These are phyloP conservation scores for Hyaloscypha variabilis DNA, from an alignment of 495 filamentous ascomycete species.

Conservation along the genomic window DNA sequence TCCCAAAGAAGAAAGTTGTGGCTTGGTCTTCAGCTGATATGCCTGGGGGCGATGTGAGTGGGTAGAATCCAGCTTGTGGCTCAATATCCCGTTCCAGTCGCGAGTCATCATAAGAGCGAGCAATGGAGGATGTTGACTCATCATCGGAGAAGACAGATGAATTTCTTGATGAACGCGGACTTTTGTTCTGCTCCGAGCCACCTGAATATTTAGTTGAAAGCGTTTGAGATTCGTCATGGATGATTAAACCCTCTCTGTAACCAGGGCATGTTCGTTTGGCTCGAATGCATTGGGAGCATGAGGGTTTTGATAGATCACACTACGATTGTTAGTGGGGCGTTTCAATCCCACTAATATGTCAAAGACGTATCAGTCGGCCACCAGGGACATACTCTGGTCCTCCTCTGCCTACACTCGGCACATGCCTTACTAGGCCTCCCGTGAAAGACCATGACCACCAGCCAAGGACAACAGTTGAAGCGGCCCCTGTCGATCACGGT, in stretches of 20 bases:
- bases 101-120: neutral
- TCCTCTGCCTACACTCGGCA: slow-evolving; percentile 49
- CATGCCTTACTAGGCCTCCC: slow-evolving; percentile 58
- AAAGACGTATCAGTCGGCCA: too few species aligned
- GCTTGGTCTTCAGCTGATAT: slow-evolving; percentile 41
- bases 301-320: slow-evolving; percentile 68
- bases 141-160: neutral
- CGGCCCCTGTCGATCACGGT: too few species aligned
- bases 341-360: neutral
- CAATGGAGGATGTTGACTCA: neutral
- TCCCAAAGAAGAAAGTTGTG: slow-evolving; percentile 45
- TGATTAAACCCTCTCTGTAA: slow-evolving; percentile 72
- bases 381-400: slow-evolving; percentile 43
- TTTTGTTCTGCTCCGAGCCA: neutral
- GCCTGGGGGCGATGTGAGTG: neutral
- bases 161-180: neutral
- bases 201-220: slow-evolving; percentile 40
- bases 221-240: slow-evolving; percentile 63
- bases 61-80: neutral
- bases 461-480: too few species aligned
- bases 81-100: neutral
- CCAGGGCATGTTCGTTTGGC: slow-evolving; percentile 65
- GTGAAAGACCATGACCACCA: slow-evolving; percentile 49
- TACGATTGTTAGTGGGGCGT: slow-evolving; percentile 28
- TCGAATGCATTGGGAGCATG: slow-evolving; percentile 67